Conservation (phyloP, 257 asterid genomes). For the Verbascum thapsus region DNA sequence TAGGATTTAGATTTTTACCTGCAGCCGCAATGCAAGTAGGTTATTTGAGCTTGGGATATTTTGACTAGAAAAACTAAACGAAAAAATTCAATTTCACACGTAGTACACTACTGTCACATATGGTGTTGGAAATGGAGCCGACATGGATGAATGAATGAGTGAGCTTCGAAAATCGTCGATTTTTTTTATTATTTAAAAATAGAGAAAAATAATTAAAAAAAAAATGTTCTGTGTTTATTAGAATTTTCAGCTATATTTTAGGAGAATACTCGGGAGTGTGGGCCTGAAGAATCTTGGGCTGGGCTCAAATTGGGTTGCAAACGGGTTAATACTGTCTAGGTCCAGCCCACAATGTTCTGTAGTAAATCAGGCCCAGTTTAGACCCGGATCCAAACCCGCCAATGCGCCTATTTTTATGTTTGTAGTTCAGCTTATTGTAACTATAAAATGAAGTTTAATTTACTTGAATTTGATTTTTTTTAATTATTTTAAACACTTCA, state of each 20-base stretch:
- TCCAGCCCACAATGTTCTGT: too few species aligned
- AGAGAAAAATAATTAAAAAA: not conserved
- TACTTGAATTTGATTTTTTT: too few species aligned
- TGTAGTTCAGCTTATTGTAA: too few species aligned
- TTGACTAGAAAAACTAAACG: too few species aligned
- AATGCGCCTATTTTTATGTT: too few species aligned
- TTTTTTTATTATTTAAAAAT: not conserved
- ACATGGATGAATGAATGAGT: conserved; percentile 4
- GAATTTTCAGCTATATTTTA: not conserved
- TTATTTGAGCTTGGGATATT: not conserved
- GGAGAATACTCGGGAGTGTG: not conserved
- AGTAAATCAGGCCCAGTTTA: too few species aligned
- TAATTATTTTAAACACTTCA: too few species aligned
- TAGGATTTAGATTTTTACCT: too few species aligned
- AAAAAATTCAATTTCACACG: conserved; percentile 8
- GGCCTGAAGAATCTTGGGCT: conserved; percentile 23
- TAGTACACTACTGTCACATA: conserved; percentile 24
- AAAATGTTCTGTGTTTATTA: conserved; percentile 5
- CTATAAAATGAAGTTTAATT: too few species aligned
- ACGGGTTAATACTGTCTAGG: too few species aligned
- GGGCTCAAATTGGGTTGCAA: not conserved
- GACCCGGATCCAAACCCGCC: too few species aligned
- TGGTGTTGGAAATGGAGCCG: conserved; percentile 15
- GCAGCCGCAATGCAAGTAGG: not conserved
- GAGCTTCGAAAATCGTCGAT: not conserved